A percentile compares a stretch with the other conserved stretches of the same genome.
phyloP scores from a whole-genome alignment of 108 stramenopile species.

The Skeletonema menzelii region DNA sequence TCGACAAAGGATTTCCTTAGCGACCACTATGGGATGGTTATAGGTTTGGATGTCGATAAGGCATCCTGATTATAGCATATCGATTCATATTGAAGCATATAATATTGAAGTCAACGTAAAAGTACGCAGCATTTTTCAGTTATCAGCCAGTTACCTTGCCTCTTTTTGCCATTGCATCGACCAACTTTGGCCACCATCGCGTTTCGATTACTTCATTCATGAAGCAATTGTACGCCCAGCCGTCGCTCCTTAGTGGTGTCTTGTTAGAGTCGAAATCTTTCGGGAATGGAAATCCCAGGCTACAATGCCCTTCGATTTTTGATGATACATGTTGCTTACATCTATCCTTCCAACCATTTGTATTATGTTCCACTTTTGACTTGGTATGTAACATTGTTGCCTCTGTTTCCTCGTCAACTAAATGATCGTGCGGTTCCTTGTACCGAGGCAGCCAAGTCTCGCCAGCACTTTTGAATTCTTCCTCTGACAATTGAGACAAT shows the following conservation, averaged over 20 bases:
- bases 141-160: background rate
- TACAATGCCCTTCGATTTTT: conserved; percentile 35
- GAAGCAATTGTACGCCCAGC: conserved; percentile 81
- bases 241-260: conserved; percentile 19
- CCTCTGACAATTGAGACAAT: conserved; percentile 61
- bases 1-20: conserved; percentile 26
- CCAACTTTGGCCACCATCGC: conserved; percentile 65
- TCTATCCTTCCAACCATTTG: conserved; percentile 47
- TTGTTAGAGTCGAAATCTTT: conserved; percentile 33
- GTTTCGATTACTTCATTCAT: conserved; percentile 75
- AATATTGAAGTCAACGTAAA: background rate
- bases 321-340: conserved; percentile 32
- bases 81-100: background rate
- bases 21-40: conserved; percentile 40
- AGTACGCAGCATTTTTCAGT: too few relatives aligned
- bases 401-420: conserved; percentile 72
- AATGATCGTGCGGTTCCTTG: conserved; percentile 57
- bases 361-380: conserved; percentile 75
- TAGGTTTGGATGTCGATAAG: conserved; percentile 23
- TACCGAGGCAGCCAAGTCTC: conserved; percentile 39
- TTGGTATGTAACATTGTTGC: conserved; percentile 89
- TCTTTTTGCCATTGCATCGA: conserved; percentile 33
- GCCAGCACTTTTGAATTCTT: conserved; percentile 35
- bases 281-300: conserved; percentile 68
- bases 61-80: background rate